These are phyloP conservation scores for Stagonosporopsis tanaceti DNA, from an alignment of 2,329 filamentous ascomycete species.

Conservation along the genomic window DNA sequence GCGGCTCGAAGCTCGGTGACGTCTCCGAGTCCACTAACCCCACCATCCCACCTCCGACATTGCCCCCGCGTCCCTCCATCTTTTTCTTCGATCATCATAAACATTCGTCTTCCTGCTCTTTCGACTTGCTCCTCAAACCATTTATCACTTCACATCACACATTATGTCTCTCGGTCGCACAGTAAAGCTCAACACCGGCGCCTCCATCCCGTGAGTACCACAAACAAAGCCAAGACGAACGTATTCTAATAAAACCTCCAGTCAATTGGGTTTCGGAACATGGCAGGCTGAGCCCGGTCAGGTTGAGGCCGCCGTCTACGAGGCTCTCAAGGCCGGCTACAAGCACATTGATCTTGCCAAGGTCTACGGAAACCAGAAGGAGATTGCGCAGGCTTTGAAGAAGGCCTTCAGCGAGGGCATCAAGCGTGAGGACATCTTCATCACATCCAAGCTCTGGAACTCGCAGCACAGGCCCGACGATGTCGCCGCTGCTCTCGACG, in stretches of 20 bases:
- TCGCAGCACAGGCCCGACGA: conserved; percentile 75
- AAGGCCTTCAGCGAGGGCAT: conserved; percentile 54
- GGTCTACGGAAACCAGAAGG: conserved; percentile 45
- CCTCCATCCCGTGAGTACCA: conserved; percentile 77
- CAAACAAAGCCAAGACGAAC: conserved; percentile 68
- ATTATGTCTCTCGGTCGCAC: conserved; percentile 46
- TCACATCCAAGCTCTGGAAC: conserved; percentile 87
- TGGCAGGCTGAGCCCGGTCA: conserved; percentile 45
- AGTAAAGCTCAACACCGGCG: conserved; percentile 70
- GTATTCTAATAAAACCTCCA: conserved; percentile 65
- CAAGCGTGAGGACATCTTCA: conserved; percentile 51
- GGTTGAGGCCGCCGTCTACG: conserved; percentile 53
- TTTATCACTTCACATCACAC: conserved; percentile 9
- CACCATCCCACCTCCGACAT: conserved; percentile 26
- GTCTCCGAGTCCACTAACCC: conserved; percentile 22
- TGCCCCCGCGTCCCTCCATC: conserved; percentile 16
- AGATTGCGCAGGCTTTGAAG: conserved; percentile 39
- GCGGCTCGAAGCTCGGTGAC: conserved; percentile 28
- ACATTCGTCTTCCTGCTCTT: conserved; percentile 6
- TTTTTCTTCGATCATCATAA: conserved; percentile 13
- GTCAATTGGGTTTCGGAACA: conserved; percentile 58
- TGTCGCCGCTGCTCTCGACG: conserved; percentile 76
- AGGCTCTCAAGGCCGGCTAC: conserved; percentile 43
- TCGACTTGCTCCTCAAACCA: conserved; percentile 7
- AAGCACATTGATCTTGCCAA: conserved; percentile 42